Evolutionary conservation across 129 eudicot genomes (phyloP).

Genomic region (Pseudognaphalium luteoalbum): DNA sequence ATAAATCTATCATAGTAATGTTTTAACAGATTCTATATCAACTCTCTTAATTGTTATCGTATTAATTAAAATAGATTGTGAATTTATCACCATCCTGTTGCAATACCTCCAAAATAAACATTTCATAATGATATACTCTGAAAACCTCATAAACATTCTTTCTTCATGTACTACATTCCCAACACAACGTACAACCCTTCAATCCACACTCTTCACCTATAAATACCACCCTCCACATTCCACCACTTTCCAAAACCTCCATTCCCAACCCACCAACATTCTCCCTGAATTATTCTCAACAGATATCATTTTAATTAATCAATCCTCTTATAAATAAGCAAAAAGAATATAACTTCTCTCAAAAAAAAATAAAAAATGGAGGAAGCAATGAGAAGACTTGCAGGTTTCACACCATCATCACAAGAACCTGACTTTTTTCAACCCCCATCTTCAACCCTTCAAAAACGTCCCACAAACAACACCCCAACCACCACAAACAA

Average conservation of each 20-base stretch:
- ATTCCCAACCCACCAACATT: background rate
- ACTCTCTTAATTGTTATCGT: too few species aligned
- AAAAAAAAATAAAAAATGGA: conserved; percentile 40
- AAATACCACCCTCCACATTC: conserved; percentile 20
- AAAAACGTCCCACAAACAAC: conserved; percentile 19
- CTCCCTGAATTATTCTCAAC: background rate
- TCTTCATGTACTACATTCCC: background rate
- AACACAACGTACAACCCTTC: conserved; percentile 26
- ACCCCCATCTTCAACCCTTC: background rate
- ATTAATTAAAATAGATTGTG: too few species aligned
- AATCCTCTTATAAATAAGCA: background rate
- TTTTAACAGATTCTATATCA: too few species aligned
- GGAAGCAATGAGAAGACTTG: conserved; percentile 62
- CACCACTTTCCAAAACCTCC: background rate
- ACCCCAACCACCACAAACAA: conserved; percentile 41
- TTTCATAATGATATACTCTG: too few species aligned
- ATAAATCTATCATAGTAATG: too few species aligned
- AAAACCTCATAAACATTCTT: conserved; percentile 24
- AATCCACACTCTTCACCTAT: conserved; percentile 16
- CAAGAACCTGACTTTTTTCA: conserved; percentile 30
- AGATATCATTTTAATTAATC: too few species aligned
- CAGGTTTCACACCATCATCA: conserved; percentile 41
- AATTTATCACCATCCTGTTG: too few species aligned
- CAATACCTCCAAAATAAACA: too few species aligned
- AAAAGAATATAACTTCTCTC: background rate